These are phyloP conservation scores for Alternaria incomplexa DNA, from an alignment of 2,329 filamentous ascomycete species.

Conservation along the genomic window DNA sequence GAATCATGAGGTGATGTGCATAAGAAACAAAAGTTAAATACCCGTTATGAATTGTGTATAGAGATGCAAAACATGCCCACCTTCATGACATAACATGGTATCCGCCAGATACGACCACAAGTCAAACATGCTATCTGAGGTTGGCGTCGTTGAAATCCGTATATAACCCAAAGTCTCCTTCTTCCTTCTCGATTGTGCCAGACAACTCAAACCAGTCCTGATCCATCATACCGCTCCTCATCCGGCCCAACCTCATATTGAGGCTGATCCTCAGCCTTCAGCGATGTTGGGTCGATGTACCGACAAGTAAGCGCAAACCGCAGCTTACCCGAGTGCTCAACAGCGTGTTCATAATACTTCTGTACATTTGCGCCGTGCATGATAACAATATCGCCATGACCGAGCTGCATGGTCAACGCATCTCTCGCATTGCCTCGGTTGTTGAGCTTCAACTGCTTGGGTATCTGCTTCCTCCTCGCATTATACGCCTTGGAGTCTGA, in stretches of 20 bases:
- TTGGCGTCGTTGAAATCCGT: background rate
- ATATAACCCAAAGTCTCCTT: background rate
- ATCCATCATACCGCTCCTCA: constrained; percentile 46
- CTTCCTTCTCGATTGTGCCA: background rate
- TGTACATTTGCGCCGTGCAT: constrained; percentile 69
- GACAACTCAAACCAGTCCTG: background rate
- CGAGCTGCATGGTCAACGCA: constrained; percentile 56
- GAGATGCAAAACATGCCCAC: background rate
- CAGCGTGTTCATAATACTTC: constrained; percentile 64
- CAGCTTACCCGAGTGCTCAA: constrained; percentile 58
- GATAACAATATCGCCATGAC: constrained; percentile 69
- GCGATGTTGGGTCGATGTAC: constrained; percentile 55
- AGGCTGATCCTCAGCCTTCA: constrained; percentile 49
- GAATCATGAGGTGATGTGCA: background rate
- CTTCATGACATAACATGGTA: background rate
- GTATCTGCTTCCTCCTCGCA: constrained; percentile 38
- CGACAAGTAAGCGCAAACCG: constrained; percentile 65
- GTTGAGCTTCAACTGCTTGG: constrained; percentile 46
- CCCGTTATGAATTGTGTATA: background rate
- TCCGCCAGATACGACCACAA: background rate
- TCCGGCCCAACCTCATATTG: constrained; percentile 48
- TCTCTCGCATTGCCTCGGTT: constrained; percentile 39
- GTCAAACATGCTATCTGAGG: background rate
- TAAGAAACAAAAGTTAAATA: background rate
- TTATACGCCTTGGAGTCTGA: constrained; percentile 29